Conservation (phyloP, 2,329 filamentous ascomycete species). For the Aspergillus neotritici region DNA sequence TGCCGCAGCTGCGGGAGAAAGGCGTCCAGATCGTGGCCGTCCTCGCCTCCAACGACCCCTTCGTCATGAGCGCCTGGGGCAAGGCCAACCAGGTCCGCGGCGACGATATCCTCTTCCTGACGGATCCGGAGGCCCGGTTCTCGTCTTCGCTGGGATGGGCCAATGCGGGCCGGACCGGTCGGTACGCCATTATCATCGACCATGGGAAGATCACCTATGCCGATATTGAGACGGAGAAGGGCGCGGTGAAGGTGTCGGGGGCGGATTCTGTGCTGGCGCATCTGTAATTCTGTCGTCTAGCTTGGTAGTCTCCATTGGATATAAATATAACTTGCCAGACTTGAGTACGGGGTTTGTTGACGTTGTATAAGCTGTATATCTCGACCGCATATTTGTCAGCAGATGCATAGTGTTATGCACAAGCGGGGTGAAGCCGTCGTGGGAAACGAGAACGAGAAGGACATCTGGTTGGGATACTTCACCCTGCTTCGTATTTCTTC, state of each 20-base stretch:
- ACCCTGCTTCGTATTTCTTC: too few species aligned
- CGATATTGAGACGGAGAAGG: constrained; percentile 57
- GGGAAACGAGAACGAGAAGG: too few species aligned
- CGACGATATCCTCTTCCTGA: constrained; percentile 69
- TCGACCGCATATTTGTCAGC: too few species aligned
- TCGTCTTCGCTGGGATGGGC: constrained; percentile 71
- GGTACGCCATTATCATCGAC: constrained; percentile 75
- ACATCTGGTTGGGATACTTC: too few species aligned
- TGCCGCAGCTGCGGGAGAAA: constrained; percentile 65
- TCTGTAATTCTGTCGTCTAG: constrained; percentile 13
- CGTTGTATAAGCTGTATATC: too few species aligned
- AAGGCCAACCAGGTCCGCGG: constrained; percentile 75
- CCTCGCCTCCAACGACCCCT: constrained; percentile 75
- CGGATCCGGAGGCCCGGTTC: constrained; percentile 65
- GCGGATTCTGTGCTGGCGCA: constrained; percentile 31
- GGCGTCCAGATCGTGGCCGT: constrained; percentile 75
- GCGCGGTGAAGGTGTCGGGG: constrained; percentile 30
- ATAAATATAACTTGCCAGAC: too few species aligned
- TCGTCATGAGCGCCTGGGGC: constrained; percentile 80
- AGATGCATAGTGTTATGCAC: too few species aligned
- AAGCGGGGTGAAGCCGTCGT: too few species aligned
- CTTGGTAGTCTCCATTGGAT: too few species aligned
- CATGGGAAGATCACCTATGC: constrained; percentile 76
- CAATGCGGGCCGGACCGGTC: constrained; percentile 59
- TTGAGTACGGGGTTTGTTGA: too few species aligned